Base-by-base conservation (phyloP, 1,284 basidiomycete genomes). In the Naganishia cerealis region DNA sequence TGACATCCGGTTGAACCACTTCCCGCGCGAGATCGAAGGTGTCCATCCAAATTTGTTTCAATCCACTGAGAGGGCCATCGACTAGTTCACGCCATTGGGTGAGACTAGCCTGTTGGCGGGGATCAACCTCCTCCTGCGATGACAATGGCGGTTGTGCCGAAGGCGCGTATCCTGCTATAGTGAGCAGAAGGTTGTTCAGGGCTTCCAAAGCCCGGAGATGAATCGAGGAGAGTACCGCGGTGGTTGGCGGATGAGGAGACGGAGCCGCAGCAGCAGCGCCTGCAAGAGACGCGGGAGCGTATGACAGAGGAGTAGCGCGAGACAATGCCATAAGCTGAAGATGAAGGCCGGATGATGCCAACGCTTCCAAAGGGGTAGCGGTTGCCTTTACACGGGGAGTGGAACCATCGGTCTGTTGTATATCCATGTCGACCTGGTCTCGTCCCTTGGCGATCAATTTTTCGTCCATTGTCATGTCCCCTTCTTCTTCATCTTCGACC, bases 201-300 rank as follows among this genome's bases (percentile, higher is more conserved):
- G 92, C 93, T 78, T 95, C 92, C 58, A 94, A 83, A 8, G 92
- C 91, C 70, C 88, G 85, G 59, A 92, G 83, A 76, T 95, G 92
- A 55, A 95, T 86, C 1, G 88, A 86, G 70, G 88, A 86, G 46
- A 95, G 85, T 8, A 84, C 88, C 12, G 91, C 90, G 0, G 92
- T 94, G 15, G 88, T 92, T 1, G 91, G 92, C 53, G 90, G 90
- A 76, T 94, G 90, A 16, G 84, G 81, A 0, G 90, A 91, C 6
- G 85, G 85, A n/a, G 66, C 46, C 7, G 54, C 40, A 3, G 38
- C 33, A 9, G 53, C 29, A 4, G 33, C 48, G 9, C 46, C 65
- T 16, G 72, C 62, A 40, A 84, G 77, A 24, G 85, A 83, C 13
- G 86, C 80, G 0, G 90, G 89, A n/a, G 89, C 86, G 81, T 92